Evolutionary conservation across 345 rosid species (phyloP), one percentile per base, ranked within the genome.

Genomic region (Kernera saxatilis): DNA sequence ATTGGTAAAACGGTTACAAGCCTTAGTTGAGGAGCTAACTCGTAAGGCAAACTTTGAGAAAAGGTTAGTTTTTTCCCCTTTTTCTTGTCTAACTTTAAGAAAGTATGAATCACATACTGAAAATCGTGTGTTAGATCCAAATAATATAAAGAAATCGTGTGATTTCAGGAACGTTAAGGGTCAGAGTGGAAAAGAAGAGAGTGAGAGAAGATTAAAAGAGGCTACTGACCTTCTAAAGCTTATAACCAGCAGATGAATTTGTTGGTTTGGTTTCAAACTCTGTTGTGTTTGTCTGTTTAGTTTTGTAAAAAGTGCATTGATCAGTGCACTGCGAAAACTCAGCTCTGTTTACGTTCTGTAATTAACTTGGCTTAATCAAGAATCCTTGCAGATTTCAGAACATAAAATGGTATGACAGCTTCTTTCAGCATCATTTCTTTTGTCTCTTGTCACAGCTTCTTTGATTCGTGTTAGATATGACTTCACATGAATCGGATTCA

Each of bases 21-120:
- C 74, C 70, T 80, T 91, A 39, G 91, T 83, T 48, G 95, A 88
- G 59, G 98, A 93, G 67, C 86, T 86, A 41, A 58, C 77, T 32
- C 86, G 89, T 72, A 93, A 83, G 72, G 75, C 84, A 45, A 77
- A 43, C 64, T 18, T 49, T 1, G 92, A 85, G 61, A 90, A 82
- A 64, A 79, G 86, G 91, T 85, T 61, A 21, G 75, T 26, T 9
- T 45, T 23, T 41, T 50, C 23, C 23, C 40, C 6, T 21, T 14
- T 48, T 27, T n/a, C 19, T 36, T 52, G 46, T 40, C 36, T 70
- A 14, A 37, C 12, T 15, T 29, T 6, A 27, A 39, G 33, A 41
- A 39, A 14, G 5, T 41, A 22, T 21, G 44, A 27, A 63, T 40
- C n/a, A n/a, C n/a, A n/a, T n/a, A n/a, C n/a, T n/a, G n/a, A n/a